Percentiles rank a stretch among this genome's conserved stretches.
Evolutionary conservation across 345 rosid genomes (phyloP).

Genomic region (Nephelium lappaceum): DNA sequence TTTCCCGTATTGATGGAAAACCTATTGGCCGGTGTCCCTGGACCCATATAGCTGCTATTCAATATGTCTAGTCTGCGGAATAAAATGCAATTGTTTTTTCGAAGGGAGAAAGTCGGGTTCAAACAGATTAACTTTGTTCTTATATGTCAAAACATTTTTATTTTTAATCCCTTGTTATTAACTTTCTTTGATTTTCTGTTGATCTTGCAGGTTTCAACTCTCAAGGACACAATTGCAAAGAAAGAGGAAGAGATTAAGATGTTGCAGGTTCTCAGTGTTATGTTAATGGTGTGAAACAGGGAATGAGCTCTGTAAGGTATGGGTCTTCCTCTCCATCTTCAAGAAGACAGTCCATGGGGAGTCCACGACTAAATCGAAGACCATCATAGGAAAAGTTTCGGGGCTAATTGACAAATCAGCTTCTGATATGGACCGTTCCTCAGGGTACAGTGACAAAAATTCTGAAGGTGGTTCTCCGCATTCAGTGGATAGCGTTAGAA

Average conservation of each 20-base stretch:
- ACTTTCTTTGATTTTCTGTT: conserved; percentile 16
- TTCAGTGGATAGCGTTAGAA: conserved; percentile 51
- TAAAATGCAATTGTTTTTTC: background rate
- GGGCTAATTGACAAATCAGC: conserved; percentile 43
- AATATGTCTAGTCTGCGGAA: background rate
- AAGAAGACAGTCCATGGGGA: conserved; percentile 58
- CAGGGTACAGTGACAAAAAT: conserved; percentile 62
- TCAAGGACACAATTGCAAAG: conserved; percentile 65
- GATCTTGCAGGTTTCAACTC: conserved; percentile 62
- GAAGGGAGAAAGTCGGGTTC: background rate
- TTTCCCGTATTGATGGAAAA: background rate
- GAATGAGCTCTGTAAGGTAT: conserved; percentile 44
- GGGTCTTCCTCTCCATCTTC: conserved; percentile 81
- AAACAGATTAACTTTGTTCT: background rate
- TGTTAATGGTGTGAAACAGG: conserved; percentile 48
- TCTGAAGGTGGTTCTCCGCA: conserved; percentile 75
- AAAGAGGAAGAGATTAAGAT: conserved; percentile 85
- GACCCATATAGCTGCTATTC: background rate
- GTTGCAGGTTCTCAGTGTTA: conserved; percentile 55
- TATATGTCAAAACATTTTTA: background rate
- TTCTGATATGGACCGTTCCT: conserved; percentile 67
- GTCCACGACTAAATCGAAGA: conserved; percentile 42
- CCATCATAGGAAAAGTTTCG: conserved; percentile 40
- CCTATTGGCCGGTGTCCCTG: background rate
- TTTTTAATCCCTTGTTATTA: background rate